Evolutionary conservation across 164 flowering plant species (phyloP), one percentile per base, ranked within the genome.

Genomic region (Euptelea pleiosperma): DNA sequence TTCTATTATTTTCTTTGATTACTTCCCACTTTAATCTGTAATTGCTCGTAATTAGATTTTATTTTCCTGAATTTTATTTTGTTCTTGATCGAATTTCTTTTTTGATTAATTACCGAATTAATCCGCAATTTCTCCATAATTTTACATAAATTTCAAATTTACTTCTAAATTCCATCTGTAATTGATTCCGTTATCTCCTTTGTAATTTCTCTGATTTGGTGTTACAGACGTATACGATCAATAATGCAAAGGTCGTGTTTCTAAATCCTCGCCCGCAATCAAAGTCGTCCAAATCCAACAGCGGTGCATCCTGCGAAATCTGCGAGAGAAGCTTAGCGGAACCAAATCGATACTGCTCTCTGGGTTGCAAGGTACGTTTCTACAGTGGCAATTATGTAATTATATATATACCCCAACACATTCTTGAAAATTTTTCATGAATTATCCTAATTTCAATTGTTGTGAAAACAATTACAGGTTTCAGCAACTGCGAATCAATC

Each of bases 281-380:
- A 3, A 69, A 70, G 44, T 21, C 74, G 8, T 50, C 81, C 1
- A 86, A 80, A 62, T 25, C 74, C 7, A 79, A 75, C 42, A 52
- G 61, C 5, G 92, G 84, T 15, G 65, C 72, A 12, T 24, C 70
- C 4, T 86, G 93, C 66, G 74, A 68, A 65, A 72, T 73, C 29
- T 86, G 92, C 49, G 74, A 79, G 35, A 78, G 87, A 68, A 73
- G 69, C 61, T 67, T 86, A 4, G 76, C 73, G 47, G 93, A 86
- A 36, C 50, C 82, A 1, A 77, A 76, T 70, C 77, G 83, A 14
- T 84, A 80, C 42, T 86, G 92, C 63, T 86, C 89, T n/a, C 78
- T 86, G 3, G 83, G 79, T 0, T 86, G 92, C 82, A 81, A 83
- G 81, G 92, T 81, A n/a, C n/a, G n/a, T n/a, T n/a, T n/a, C n/a